These are phyloP conservation scores for Erysiphe pulchra DNA, from an alignment of 2,329 filamentous ascomycete species.

Conservation along the genomic window DNA sequence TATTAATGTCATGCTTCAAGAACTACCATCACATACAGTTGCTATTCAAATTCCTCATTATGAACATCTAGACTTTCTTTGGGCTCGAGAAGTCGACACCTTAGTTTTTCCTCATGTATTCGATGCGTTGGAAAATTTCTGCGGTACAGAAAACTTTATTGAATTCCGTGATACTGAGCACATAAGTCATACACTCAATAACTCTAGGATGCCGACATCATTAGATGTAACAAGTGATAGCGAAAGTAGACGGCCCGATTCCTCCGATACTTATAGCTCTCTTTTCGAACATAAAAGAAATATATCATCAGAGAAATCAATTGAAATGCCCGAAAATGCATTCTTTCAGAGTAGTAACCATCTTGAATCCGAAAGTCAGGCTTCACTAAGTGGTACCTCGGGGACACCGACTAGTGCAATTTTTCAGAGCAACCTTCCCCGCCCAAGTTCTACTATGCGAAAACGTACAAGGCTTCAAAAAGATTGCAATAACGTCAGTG, in stretches of 20 bases:
- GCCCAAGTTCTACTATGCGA: neutral
- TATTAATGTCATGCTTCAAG: slow-evolving; percentile 74
- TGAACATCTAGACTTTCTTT: slow-evolving; percentile 90
- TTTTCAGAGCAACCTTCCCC: neutral
- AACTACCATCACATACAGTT: slow-evolving; percentile 62
- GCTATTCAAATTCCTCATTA: slow-evolving; percentile 77
- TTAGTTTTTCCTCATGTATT: slow-evolving; percentile 76
- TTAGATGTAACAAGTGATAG: neutral
- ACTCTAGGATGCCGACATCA: neutral
- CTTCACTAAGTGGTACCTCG: neutral
- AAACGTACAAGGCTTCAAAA: neutral
- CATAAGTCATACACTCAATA: neutral
- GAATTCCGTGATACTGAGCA: neutral
- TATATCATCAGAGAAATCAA: neutral
- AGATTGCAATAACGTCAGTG: neutral
- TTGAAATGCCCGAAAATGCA: neutral
- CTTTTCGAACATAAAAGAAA: neutral
- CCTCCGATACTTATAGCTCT: neutral
- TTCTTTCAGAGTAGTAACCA: neutral
- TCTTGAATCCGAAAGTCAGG: neutral
- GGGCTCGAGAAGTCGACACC: slow-evolving; percentile 62
- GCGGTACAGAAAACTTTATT: slow-evolving; percentile 16
- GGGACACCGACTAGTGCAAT: neutral
- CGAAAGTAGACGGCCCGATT: neutral
- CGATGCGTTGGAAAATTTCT: slow-evolving; percentile 56